These are phyloP conservation scores for Rauvolfia tetraphylla DNA, from an alignment of 257 asterid species.

Conservation along the genomic window DNA sequence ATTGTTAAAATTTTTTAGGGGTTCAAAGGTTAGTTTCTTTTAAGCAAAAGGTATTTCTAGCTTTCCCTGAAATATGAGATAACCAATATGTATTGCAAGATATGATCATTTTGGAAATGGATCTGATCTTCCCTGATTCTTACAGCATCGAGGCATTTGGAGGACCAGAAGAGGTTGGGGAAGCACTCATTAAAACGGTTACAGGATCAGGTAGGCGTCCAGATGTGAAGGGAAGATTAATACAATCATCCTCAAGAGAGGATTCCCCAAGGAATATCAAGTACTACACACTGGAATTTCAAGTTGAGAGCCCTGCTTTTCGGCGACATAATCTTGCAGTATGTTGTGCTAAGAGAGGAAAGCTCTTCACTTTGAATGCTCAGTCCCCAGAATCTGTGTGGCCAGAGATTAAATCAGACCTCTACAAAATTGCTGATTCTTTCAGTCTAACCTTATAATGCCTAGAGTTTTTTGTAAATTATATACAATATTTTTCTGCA, in stretches of 20 bases:
- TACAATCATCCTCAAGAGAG: conserved; percentile 48
- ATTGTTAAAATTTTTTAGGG: too few species aligned
- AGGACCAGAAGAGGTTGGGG: conserved; percentile 79
- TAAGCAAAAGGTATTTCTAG: neutral
- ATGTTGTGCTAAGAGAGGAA: conserved; percentile 63
- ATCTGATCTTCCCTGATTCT: neutral
- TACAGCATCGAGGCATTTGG: conserved; percentile 82
- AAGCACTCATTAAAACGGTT: conserved; percentile 48
- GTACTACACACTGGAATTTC: conserved; percentile 67
- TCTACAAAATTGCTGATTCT: conserved; percentile 58
- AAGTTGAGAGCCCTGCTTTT: conserved; percentile 57
- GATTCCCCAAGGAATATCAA: conserved; percentile 39
- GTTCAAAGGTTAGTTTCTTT: too few species aligned
- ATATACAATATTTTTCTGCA: neutral
- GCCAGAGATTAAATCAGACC: conserved; percentile 52
- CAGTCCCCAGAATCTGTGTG: conserved; percentile 77
- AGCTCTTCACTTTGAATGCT: conserved; percentile 64
- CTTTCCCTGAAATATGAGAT: neutral
- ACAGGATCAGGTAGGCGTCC: conserved; percentile 42
- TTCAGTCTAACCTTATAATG: conserved; percentile 31
- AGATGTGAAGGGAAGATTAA: conserved; percentile 49
- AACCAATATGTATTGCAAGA: neutral
- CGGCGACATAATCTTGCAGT: conserved; percentile 70
- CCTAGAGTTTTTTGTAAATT: neutral
- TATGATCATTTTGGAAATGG: neutral